Conservation (phyloP, 2,329 filamentous ascomycete genomes). For the Apiospora pterosperma region DNA sequence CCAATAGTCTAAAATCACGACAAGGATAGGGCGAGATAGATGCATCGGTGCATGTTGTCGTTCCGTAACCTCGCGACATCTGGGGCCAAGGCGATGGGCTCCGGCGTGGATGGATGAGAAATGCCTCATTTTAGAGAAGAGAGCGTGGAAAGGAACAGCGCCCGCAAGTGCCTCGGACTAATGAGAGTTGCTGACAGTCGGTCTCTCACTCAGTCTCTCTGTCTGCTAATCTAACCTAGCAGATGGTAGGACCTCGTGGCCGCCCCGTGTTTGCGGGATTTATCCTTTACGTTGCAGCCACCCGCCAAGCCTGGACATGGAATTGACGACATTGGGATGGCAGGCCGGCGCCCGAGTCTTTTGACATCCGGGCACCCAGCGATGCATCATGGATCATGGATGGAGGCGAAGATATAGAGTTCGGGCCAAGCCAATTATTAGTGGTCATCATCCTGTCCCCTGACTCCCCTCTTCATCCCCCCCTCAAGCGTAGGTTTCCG, state of each 20-base stretch:
- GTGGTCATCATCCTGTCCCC: background rate
- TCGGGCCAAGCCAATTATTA: background rate
- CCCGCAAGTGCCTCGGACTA: no score
- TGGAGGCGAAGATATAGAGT: background rate
- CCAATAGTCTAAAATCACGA: background rate
- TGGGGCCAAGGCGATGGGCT: background rate
- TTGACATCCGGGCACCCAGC: background rate
- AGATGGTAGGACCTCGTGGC: no score
- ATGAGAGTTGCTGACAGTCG: no score
- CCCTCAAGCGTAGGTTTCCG: background rate
- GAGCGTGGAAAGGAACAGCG: no score
- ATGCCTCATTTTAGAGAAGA: background rate
- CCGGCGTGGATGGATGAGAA: background rate
- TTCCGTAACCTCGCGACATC: background rate
- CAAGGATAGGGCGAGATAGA: background rate
- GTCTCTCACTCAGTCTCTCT: no score
- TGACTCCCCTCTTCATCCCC: background rate
- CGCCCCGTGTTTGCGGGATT: background rate
- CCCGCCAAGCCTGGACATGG: background rate
- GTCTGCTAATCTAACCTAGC: no score
- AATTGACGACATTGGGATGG: background rate
- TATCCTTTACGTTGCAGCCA: background rate
- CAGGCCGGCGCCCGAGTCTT: background rate
- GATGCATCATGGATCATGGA: no score
- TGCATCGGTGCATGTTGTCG: background rate